Percentiles rank a stretch among this genome's conserved stretches.
These are phyloP conservation scores for Penstemon davidsonii DNA, from an alignment of 257 asterid species.

Conservation along the genomic window DNA sequence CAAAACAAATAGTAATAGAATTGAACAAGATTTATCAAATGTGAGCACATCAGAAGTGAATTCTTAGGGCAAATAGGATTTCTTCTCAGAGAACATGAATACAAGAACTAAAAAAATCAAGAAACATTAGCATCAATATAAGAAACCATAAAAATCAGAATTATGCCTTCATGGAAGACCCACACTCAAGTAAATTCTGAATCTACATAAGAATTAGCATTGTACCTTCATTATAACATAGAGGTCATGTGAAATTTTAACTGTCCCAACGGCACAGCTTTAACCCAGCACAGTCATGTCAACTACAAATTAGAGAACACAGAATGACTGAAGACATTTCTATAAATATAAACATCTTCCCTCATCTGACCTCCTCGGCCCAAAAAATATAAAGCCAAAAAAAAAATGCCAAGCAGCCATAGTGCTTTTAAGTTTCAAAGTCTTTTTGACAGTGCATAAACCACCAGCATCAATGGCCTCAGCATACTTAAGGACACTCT, in stretches of 20 bases:
- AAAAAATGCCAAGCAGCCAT: slow-evolving; percentile 10
- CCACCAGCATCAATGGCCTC: slow-evolving; percentile 10
- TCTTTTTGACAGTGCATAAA: background rate
- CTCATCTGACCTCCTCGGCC: too few relatives aligned
- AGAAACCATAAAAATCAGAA: slow-evolving; percentile 11
- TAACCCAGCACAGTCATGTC: slow-evolving; percentile 10
- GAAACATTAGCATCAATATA: slow-evolving; percentile 3
- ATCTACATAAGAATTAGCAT: background rate
- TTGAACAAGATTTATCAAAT: slow-evolving; percentile 15
- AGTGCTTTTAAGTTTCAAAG: background rate
- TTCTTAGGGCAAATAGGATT: background rate
- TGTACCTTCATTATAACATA: too few relatives aligned
- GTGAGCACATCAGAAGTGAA: slow-evolving; percentile 16
- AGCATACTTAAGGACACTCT: background rate
- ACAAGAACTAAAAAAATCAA: slow-evolving; percentile 6
- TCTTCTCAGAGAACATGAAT: slow-evolving; percentile 13
- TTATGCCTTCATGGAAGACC: slow-evolving; percentile 6
- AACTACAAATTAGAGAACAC: background rate
- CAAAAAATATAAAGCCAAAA: background rate
- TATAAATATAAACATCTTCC: background rate
- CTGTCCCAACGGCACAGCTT: background rate
- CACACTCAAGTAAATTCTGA: slow-evolving; percentile 13
- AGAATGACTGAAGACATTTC: background rate
- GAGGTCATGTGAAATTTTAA: slow-evolving; percentile 3
- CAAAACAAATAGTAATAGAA: slow-evolving; percentile 4